phyloP scores from a whole-genome alignment of 495 filamentous ascomycete species.

The Lophiostoma macrostomum region DNA sequence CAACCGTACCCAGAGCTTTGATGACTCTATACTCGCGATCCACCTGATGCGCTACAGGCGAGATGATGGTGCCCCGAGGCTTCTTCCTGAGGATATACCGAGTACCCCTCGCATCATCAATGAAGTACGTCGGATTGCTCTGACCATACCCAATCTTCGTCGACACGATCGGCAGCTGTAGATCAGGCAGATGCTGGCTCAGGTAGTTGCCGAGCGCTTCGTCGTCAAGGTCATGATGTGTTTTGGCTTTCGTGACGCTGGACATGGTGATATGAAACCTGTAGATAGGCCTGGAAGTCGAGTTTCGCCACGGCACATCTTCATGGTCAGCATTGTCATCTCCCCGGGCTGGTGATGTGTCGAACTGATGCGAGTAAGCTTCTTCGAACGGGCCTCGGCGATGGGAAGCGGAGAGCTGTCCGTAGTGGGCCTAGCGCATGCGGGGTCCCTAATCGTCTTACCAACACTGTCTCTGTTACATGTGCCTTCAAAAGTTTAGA shows the following conservation, averaged over 20 bases:
- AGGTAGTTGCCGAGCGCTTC: constrained; percentile 21
- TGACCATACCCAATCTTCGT: constrained; percentile 34
- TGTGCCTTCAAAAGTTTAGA: too few species aligned
- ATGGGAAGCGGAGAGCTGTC: not conserved
- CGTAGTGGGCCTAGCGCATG: not conserved
- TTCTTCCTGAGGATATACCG: constrained; percentile 31
- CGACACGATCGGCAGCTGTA: constrained; percentile 19
- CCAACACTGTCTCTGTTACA: too few species aligned
- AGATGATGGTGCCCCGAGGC: constrained; percentile 25
- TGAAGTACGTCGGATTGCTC: constrained; percentile 32
- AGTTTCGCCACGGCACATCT: too few species aligned
- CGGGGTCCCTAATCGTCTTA: too few species aligned
- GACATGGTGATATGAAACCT: not conserved
- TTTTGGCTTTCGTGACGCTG: not conserved
- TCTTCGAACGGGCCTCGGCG: constrained; percentile 13
- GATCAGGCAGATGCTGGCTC: constrained; percentile 4
- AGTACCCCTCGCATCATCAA: constrained; percentile 21
- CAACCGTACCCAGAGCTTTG: constrained; percentile 20
- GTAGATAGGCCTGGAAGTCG: not conserved
- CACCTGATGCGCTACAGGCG: constrained; percentile 29
- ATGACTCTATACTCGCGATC: constrained; percentile 29
- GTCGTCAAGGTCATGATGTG: constrained; percentile 26
- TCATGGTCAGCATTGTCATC: too few species aligned
- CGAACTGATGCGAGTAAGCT: constrained; percentile 20
- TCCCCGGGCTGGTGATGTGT: too few species aligned